Percentiles rank a stretch among this genome's conserved stretches.
These are phyloP conservation scores for Rubia balearica DNA, from an alignment of 305 asterid species.

Conservation along the genomic window DNA sequence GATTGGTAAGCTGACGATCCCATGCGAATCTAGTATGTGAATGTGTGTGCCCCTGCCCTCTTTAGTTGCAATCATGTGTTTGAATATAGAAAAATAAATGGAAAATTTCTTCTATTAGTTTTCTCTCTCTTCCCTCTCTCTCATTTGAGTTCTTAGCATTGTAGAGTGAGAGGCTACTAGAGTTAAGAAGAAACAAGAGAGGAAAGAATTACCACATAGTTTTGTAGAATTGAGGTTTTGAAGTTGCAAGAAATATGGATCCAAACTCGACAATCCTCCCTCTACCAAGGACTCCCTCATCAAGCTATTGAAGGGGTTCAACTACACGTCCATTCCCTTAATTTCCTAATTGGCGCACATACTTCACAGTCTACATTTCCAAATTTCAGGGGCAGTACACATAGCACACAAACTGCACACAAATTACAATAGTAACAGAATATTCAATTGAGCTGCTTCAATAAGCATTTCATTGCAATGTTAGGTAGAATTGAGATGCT, in stretches of 20 bases:
- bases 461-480: no score
- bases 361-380: no score
- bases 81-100: no score
- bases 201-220: neutral
- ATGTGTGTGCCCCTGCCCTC: neutral
- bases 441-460: no score
- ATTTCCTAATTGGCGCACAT: no score
- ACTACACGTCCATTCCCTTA: no score
- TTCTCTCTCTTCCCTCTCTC: neutral
- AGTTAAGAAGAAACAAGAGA: neutral
- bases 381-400: no score
- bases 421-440: no score
- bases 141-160: neutral
- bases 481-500: no score
- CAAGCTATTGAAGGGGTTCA: conserved; percentile 55
- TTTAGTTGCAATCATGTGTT: no score
- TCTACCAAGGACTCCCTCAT: conserved; percentile 19
- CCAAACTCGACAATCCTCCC: conserved; percentile 71
- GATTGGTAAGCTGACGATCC: neutral
- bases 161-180: neutral
- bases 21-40: neutral
- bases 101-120: neutral
- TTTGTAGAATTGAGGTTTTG: neutral
- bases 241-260: conserved; percentile 35
- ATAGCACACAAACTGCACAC: no score